Base-by-base conservation (phyloP, 78 protist genomes). In the Polysphondylium violaceum region DNA sequence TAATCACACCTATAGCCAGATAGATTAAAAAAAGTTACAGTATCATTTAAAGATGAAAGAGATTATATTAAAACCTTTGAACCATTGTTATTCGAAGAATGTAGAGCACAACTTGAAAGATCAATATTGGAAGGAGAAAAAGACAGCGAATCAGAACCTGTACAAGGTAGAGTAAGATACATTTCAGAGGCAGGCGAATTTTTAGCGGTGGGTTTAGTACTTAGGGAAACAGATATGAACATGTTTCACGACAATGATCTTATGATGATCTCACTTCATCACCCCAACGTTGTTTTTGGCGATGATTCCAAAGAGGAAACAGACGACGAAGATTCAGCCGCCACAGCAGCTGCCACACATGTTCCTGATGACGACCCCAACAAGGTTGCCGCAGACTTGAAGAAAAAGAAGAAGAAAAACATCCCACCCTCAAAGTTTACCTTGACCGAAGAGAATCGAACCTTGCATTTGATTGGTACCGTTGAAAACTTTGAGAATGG, bases 101-200 rank as follows among this genome's bases (percentile, higher is more conserved):
- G 91, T 69, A 83, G 91, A 83, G 91, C 91, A 69, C 91, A 83
- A 43, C 65, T 83, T 35, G 91, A 83, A 58, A 67, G 91, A 83
- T 41, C 91, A 27, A 83, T 83, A 43, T 71, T 69, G n/a, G 91
- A 83, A 31, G 91, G 76, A 55, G 72, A 83, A 69, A 36, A 61
- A 38, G 73, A 78, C 36, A 72, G 55, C 27, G 67, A 16, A 43
- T 36, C 53, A 25, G 91, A 83, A 43, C 91, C 91, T n/a, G 27
- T 36, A 29, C 23, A 31, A 21, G 51, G 72, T 21, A 55, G 91
- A 47, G 91, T 83, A 2, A 29, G 91, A 29, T 83, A 83, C 43
- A 69, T 83, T 29, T 47, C 91, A 41, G 91, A 83, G 25, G 51
- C 56, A 7, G 12, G 40, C 25, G 91, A 83, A 33, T 83, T 58